Conservation (phyloP, 2,329 filamentous ascomycete genomes). For the Colletotrichum sp. region DNA sequence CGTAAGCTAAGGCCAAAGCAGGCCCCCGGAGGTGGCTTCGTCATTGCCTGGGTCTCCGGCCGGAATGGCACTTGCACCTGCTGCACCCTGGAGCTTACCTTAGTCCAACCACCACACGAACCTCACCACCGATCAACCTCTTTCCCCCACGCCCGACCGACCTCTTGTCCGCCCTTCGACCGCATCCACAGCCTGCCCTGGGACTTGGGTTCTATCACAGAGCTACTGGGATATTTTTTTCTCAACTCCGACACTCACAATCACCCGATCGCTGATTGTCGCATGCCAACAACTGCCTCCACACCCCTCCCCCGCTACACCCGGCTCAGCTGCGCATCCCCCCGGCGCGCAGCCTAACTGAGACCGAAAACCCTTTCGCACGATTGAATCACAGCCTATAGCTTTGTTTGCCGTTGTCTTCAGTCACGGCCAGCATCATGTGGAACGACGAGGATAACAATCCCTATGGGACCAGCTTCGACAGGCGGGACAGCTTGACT, state of each 20-base stretch:
- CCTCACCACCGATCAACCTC: slow-evolving; percentile 6
- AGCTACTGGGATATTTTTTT: not conserved
- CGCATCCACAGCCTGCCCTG: not conserved
- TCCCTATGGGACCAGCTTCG: slow-evolving; percentile 90
- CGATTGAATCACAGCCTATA: not conserved
- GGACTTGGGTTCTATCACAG: not conserved
- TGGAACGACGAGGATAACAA: slow-evolving; percentile 99
- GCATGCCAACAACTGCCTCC: slow-evolving; percentile 1
- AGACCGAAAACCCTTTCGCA: slow-evolving; percentile 13
- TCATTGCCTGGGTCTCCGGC: slow-evolving; percentile 17
- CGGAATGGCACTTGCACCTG: slow-evolving; percentile 13
- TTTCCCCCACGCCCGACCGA: slow-evolving; percentile 7
- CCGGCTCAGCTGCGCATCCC: slow-evolving; percentile 19
- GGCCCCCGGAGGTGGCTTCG: slow-evolving; percentile 13
- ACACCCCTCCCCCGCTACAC: slow-evolving; percentile 18
- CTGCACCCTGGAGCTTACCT: slow-evolving; percentile 17
- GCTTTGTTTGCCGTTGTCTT: not conserved
- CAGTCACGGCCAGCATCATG: slow-evolving; percentile 58
- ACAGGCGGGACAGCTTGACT: slow-evolving; percentile 79
- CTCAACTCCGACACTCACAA: not conserved
- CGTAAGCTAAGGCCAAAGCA: slow-evolving; percentile 1
- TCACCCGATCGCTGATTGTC: not conserved
- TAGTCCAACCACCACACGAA: slow-evolving; percentile 10
- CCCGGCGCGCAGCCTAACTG: slow-evolving; percentile 10
- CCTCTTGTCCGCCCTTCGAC: not conserved